Base-by-base conservation (phyloP, 139 green algal genomes). In the Tetradesmus obliquus region DNA sequence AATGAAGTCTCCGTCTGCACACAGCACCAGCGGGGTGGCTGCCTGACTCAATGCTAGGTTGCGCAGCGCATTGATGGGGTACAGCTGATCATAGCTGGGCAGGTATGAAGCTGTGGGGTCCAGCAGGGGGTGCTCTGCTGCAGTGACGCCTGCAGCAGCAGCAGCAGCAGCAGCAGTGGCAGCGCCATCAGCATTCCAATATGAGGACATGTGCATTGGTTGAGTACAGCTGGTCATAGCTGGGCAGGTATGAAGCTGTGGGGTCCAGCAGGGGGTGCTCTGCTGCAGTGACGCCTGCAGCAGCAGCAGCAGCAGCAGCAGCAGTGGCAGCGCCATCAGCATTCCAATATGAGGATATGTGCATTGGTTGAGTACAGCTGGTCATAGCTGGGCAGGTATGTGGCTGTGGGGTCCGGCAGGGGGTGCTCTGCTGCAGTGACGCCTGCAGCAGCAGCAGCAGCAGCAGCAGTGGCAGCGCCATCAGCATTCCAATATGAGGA, bases 11-110 rank as follows among this genome's bases (percentile, higher is more conserved):
- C 19, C 58, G 54, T 93, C 91, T 24, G 55, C 58, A 74, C 22
- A 76, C 79, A 93, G 60, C 54, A 93, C 85, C 51, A 91, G 79
- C 15, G 84, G 76, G 2, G 84, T 91, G 79, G 45, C 22, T 55
- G 79, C 91, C 55, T 88, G 72, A 13, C 76, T 81, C 2, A 91
- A 51, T 3, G 91, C 91, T 2, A 93, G 82, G 87, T 93, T 93
- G 13, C 91, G 55, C 80, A 93, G 91, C 12, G 91, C 87, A 79
- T 93, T 93, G 66, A 93, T 92, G 71, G 91, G 91, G 82, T 93
- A 93, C 54, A 93, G 82, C 45, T 83, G 82, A 9, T 92, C 91
- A 88, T 92, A 93, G 32, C 32, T 8, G 76, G 84, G 79, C 58
- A 88, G 79, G 66, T 76, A 24, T 0, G 66, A 32, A 20, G 32